Percentiles rank a stretch among this genome's conserved stretches.
Evolutionary conservation across 2,329 filamentous ascomycete species (phyloP).

Genomic region (Aspergillus oerlinghausenensis): DNA sequence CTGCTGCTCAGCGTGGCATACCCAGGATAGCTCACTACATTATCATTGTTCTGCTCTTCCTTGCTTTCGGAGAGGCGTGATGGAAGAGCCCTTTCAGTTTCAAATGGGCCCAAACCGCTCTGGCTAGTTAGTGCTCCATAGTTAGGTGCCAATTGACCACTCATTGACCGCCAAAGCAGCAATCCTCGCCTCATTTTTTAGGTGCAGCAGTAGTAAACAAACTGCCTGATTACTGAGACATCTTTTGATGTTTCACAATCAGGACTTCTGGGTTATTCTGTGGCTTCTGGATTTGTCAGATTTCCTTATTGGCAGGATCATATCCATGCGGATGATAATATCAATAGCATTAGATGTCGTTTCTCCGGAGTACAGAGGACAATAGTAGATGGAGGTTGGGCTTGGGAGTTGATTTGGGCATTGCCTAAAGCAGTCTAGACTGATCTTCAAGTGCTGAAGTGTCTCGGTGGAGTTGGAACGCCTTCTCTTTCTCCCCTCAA

Average conservation of each 20-base stretch:
- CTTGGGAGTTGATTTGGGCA: too few relatives aligned
- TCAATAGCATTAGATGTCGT: not conserved
- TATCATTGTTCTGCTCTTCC: not conserved
- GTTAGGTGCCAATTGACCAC: conserved; percentile 1
- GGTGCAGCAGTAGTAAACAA: conserved; percentile 2
- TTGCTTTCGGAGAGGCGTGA: not conserved
- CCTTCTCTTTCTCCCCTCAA: not conserved
- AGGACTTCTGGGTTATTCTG: too few relatives aligned
- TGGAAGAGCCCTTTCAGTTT: not conserved
- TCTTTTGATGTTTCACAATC: not conserved
- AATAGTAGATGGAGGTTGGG: not conserved
- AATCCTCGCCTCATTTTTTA: conserved; percentile 15
- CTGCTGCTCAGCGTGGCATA: not conserved
- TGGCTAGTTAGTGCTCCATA: not conserved
- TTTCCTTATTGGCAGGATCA: too few relatives aligned
- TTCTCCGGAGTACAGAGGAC: not conserved
- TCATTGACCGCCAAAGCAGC: conserved; percentile 16
- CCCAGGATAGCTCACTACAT: not conserved
- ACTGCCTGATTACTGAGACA: not conserved
- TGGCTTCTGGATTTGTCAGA: too few relatives aligned
- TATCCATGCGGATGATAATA: too few relatives aligned
- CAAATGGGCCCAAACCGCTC: not conserved
- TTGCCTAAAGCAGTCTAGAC: not conserved
- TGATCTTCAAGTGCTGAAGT: not conserved
- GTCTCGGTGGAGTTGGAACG: not conserved